phyloP scores from a whole-genome alignment of 257 asterid genomes.

The Solanum virginianum region DNA sequence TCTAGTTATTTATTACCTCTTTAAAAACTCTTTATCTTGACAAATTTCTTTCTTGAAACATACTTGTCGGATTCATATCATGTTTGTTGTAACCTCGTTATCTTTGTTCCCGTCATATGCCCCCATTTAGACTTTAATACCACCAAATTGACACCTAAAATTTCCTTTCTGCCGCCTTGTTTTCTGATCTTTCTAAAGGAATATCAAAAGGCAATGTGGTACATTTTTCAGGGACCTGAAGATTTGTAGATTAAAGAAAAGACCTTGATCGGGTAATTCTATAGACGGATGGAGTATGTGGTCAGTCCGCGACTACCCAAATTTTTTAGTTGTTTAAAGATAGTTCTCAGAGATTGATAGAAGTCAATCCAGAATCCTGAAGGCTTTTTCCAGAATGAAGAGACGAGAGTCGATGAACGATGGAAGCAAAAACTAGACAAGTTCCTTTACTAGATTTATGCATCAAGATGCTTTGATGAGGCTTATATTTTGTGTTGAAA shows the following conservation, averaged over 20 bases:
- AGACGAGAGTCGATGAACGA: neutral
- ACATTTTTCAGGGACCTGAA: neutral
- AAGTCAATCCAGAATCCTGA: neutral
- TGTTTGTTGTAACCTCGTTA: neutral
- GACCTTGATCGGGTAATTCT: neutral
- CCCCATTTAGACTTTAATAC: neutral
- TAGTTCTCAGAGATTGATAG: neutral
- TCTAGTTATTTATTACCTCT: neutral
- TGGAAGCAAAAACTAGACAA: neutral
- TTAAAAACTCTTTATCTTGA: neutral
- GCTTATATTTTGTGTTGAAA: neutral
- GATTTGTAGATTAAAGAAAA: neutral
- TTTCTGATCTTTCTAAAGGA: neutral
- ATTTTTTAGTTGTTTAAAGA: neutral
- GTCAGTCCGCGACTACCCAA: neutral
- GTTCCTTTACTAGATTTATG: neutral
- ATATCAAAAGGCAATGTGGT: neutral
- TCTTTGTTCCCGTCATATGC: neutral
- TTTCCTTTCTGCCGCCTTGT: neutral
- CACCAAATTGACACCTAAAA: neutral
- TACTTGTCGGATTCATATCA: neutral
- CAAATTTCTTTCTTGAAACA: neutral
- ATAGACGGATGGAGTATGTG: neutral
- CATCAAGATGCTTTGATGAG: neutral
- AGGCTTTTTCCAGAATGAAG: neutral